Percentiles rank a stretch among this genome's conserved stretches.
Evolutionary conservation across 2,329 filamentous ascomycete species (phyloP).

Genomic region (Colletotrichum graminicola): DNA sequence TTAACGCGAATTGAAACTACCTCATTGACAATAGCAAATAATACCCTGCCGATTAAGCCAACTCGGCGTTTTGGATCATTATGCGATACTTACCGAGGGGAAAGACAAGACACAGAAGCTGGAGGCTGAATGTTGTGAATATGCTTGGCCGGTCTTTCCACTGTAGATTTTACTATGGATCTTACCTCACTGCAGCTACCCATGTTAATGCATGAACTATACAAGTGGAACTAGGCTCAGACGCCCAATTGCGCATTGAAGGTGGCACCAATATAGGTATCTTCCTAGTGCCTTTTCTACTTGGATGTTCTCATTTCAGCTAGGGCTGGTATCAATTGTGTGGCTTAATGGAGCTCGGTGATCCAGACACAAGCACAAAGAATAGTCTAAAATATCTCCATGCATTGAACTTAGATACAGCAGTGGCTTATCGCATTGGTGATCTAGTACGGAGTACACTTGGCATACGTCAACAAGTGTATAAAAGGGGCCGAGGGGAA

Average conservation of each 20-base stretch:
- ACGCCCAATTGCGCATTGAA: not conserved
- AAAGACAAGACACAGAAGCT: no score
- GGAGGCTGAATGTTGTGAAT: no score
- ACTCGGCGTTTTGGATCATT: no score
- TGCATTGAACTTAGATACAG: not conserved
- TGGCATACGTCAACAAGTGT: conserved; percentile 9
- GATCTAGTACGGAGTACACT: not conserved
- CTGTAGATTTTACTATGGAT: no score
- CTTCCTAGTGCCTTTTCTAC: not conserved
- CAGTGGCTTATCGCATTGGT: not conserved
- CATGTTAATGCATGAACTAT: not conserved
- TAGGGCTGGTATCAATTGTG: not conserved
- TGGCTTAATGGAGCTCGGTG: not conserved
- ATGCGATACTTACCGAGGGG: no score
- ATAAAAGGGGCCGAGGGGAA: not conserved
- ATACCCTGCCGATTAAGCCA: no score
- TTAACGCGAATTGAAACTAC: not conserved
- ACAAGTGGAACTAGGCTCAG: not conserved
- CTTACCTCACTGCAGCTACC: not conserved
- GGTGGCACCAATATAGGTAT: conserved; percentile 3
- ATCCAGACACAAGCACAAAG: not conserved
- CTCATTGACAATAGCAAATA: not conserved
- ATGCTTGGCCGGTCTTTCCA: not conserved
- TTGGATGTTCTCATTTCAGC: not conserved
- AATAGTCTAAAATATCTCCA: not conserved